Evolutionary conservation across 192 early-diverging fungal genomes (phyloP), one percentile per base, ranked within the genome.

Genomic region (Chytriomyces hyalinus): DNA sequence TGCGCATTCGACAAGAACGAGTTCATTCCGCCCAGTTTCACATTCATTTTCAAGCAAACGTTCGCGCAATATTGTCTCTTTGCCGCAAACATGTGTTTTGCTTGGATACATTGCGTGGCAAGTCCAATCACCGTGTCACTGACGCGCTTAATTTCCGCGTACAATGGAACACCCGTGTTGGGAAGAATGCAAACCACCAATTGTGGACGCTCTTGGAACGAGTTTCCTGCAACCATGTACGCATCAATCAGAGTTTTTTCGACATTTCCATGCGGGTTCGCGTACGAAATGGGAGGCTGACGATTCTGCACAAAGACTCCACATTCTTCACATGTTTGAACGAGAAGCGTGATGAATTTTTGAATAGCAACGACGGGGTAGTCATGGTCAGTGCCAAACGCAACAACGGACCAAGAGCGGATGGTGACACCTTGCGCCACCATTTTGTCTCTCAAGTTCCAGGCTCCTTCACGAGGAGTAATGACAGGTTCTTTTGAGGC

Each of bases 21-120:
- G 83, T 96, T 97, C 85, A 91, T 92, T 59, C 95, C 96, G 62
- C 96, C 94, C 6, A 98, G 88, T 85, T 98, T 97, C 45, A 92
- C 88, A 82, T 98, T 98, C 68, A 97, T 89, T 86, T 98, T 98
- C 28, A 98, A 84, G 69, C 92, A 95, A 15, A 98, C 91, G 70
- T 98, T 98, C 13, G 96, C 96, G 74, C 94, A 96, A 86, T 98
- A 98, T 84, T 97, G 96, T 50, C 90, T 79, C 80, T 92, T 95
- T 22, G 92, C 85, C 22, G 84, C 78, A 78, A 87, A 86, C 78
- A 94, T 86, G 70, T 96, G 90, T 80, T 90, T 94, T 17, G 89
- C 85, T 74, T 94, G 95, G 70, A 98, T 89, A 82, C 96, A 98
- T 84, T 98, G 96, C 26, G 95, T 95, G 0, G 93, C 90, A 47